Evolutionary conservation across 768 basidiomycete genomes (phyloP), one percentile per base, ranked within the genome.

Genomic region (Podaxis pistillaris): DNA sequence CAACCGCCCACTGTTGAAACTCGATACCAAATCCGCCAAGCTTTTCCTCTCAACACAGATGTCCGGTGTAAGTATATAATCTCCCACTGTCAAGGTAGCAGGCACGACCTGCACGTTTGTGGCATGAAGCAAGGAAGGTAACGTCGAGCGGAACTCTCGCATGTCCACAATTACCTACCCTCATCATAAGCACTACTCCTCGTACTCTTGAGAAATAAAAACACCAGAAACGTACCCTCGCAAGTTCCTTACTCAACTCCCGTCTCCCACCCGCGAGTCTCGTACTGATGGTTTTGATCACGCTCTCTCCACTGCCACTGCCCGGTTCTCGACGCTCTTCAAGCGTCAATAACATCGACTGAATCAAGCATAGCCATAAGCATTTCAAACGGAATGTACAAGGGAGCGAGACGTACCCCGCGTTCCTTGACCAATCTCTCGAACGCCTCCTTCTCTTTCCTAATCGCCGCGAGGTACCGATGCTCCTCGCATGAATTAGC

Each of bases 21-120:
- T 96, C 15, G 88, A 84, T n/a, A 95, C 84, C 56, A 99, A 70
- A 78, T 99, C 97, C 0, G 95, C 82, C 55, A 98, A 79, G 67
- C 96, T 96, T 78, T 99, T 99, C 61, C 96, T 81, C 75, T 99
- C 97, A 2, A 99, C 90, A 65, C 93, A 96, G 65, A 98, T 96
- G 64, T 96, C 93, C 0, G 96, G 97, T 1, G 93, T 90, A 51
- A 98, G 76, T 58, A 99, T 90, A 70, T 99, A 99, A 74, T 99
- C 97, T 2, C 97, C 97, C 1, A 98, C 91, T 0, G 91, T 94
- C 64, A 99, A 78, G 0, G 96, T 98, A 0, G 90, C 90, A 0
- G 97, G 96, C n/a, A 95, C 80, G 46, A 98, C 86, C 37, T 89
- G 76, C 46, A 96, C 75, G 49, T 83, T 82, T 0, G 92, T 83